Base-by-base conservation (phyloP, 2,329 filamentous ascomycete genomes). In the Epichloe uncinata region DNA sequence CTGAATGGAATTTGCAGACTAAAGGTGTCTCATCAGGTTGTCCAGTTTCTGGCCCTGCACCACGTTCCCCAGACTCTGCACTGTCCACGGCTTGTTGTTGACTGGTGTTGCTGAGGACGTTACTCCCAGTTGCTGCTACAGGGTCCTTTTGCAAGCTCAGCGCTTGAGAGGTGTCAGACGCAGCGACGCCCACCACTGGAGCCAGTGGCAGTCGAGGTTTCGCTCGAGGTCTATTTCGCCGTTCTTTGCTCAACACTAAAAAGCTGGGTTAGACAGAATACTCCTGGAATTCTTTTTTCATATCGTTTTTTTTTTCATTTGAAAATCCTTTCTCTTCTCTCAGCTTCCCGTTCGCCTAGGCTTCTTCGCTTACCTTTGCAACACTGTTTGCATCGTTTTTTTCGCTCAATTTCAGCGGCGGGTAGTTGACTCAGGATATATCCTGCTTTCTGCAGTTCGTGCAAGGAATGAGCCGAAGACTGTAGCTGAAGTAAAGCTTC, bases 311-410 rank as follows among this genome's bases (percentile, higher is more conserved):
- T 16, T 26, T n/a, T 20, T n/a, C n/a, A n/a, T n/a, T n/a, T n/a
- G n/a, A n/a, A 12, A 5, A 13, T 12, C 30, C 3, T 35, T 35
- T 26, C 26, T 33, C n/a, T 33, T 16, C 18, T 3, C 22, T 7
- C n/a, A n/a, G 16, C 45, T 18, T 5, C 26, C 42, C 4, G 26
- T 33, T 22, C 26, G 20, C 6, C 12, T 16, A 22, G 8, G 13
- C 5, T n/a, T 47, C 30, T 16, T 16, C 13, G 8, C 51, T 54
- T 43, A 63, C 61, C 52, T 45, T 60, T 58, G 37, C 46, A 47
- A 49, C 64, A 66, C 20, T 51, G 53, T 18, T 44, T 49, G 51
- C 64, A 66, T 18, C 63, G 59, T 42, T 54, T 58, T 55, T 66
- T 66, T n/a, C 55, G 57, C 6, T 63, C 54, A 3, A 66, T 47